Evolutionary conservation across 108 stramenopile genomes (phyloP).

Genomic region (Schizochytrium sp.): DNA sequence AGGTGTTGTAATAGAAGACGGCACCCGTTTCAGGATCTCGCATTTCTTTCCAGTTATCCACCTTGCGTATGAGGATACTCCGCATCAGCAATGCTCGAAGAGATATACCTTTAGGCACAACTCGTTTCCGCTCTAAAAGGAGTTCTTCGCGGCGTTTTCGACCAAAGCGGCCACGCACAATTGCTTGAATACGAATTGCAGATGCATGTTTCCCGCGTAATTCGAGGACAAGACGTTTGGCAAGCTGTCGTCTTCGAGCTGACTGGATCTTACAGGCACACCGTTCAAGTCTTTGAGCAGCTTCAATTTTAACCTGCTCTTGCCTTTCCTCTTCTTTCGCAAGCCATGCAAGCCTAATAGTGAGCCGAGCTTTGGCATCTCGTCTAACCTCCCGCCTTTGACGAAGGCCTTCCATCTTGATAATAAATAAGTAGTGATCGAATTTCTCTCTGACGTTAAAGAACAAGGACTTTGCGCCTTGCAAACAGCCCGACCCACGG

Average conservation of each 20-base stretch:
- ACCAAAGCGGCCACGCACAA: constrained; percentile 32
- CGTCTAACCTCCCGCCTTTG: not conserved
- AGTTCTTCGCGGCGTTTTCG: not conserved
- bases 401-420: constrained; percentile 27
- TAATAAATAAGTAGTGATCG: too few species aligned
- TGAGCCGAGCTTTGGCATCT: not conserved
- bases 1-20: constrained; percentile 19
- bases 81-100: constrained; percentile 26
- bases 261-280: constrained; percentile 28
- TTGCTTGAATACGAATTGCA: constrained; percentile 6
- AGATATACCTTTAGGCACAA: not conserved
- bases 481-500: too few species aligned
- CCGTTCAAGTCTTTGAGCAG: not conserved
- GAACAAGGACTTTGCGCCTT: too few species aligned
- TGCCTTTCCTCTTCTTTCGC: constrained; percentile 29
- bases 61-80: not conserved
- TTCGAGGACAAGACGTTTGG: not conserved
- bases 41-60: constrained; percentile 40
- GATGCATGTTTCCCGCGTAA: not conserved
- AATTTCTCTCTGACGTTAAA: too few species aligned
- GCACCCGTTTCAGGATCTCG: constrained; percentile 35
- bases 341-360: not conserved
- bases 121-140: not conserved
- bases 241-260: not conserved
- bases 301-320: not conserved